Base-by-base conservation (phyloP, 192 early-diverging fungal species). In the Linnemannia schmuckeri region DNA sequence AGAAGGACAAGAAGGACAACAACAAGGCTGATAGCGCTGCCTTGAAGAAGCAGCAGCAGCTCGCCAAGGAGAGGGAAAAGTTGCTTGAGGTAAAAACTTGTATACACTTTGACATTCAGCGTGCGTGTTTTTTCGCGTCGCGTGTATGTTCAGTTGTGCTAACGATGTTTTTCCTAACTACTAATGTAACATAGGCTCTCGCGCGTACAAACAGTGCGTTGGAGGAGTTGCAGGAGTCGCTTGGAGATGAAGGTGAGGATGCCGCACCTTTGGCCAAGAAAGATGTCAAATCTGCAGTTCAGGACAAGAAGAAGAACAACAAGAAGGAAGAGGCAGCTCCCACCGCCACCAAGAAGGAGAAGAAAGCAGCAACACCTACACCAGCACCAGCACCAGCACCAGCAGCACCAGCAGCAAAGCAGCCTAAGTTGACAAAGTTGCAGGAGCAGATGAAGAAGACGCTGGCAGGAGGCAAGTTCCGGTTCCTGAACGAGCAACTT, bases 401-500 rank as follows among this genome's bases (percentile, higher is more conserved):
- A 4, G 74, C 30, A 20, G 18, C 75, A 35, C 44, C 75, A 49
- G 74, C 75, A 18, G 49, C 72, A 73, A 83, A 83, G 44, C 79
- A 80, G 37, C 77, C 82, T 38, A 91, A 92, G 74, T 72, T 94
- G 57, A 91, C 93, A 6, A 83, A 89, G 20, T 85, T 94, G 27
- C 94, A 94, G 82, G 84, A 88, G 46, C 85, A 87, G 46, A 87
- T 87, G 85, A 87, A 87, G 54, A 87, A 87, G 72, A 87, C 85
- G 1, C 68, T 87, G 20, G 85, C 93, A 22, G 95, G 95, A 22
- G 93, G 95, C 12, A 91, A 93, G 52, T 97, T 97, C 85, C 91
- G 96, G 12, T 97, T 96, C 95, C 91, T 99, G 83, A 99, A 99
- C 89, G 99, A 99, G 88, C 85, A 95, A 55, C 93, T 99, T 38